phyloP scores from a whole-genome alignment of 2,329 filamentous ascomycete genomes.

The Botryosphaeria dothidea region DNA sequence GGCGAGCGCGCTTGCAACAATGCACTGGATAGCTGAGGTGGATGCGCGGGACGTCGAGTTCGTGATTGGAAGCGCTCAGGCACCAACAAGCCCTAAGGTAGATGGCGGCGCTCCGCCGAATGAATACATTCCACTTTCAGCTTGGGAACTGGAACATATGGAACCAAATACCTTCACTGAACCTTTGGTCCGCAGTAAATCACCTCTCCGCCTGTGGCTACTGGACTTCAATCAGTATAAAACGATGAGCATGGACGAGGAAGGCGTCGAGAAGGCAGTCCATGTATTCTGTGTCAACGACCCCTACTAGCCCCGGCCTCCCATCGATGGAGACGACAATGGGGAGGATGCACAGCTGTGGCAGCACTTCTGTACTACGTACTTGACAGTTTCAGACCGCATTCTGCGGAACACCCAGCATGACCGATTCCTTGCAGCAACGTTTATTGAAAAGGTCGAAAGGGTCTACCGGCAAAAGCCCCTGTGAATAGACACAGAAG shows the following conservation, averaged over 20 bases:
- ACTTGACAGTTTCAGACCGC: not conserved
- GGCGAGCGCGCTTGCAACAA: slow-evolving; percentile 51
- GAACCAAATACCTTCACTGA: not conserved
- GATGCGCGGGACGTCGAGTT: slow-evolving; percentile 60
- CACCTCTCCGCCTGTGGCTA: slow-evolving; percentile 29
- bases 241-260: slow-evolving; percentile 42
- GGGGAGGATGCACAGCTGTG: not conserved
- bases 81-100: no score
- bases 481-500: no score
- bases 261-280: slow-evolving; percentile 46
- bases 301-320: slow-evolving; percentile 47
- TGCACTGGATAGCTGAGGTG: slow-evolving; percentile 51
- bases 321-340: not conserved
- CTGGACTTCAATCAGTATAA: slow-evolving; percentile 64
- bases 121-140: not conserved
- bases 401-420: no score
- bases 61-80: slow-evolving; percentile 46
- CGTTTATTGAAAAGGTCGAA: no score
- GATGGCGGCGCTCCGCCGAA: slow-evolving; percentile 14
- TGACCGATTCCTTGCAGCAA: no score
- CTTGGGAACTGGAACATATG: not conserved
- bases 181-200: not conserved
- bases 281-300: slow-evolving; percentile 52
- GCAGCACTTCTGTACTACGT: not conserved
- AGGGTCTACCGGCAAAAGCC: no score